These are phyloP conservation scores for Russula brevipes DNA, from an alignment of 768 basidiomycete species.

Conservation along the genomic window DNA sequence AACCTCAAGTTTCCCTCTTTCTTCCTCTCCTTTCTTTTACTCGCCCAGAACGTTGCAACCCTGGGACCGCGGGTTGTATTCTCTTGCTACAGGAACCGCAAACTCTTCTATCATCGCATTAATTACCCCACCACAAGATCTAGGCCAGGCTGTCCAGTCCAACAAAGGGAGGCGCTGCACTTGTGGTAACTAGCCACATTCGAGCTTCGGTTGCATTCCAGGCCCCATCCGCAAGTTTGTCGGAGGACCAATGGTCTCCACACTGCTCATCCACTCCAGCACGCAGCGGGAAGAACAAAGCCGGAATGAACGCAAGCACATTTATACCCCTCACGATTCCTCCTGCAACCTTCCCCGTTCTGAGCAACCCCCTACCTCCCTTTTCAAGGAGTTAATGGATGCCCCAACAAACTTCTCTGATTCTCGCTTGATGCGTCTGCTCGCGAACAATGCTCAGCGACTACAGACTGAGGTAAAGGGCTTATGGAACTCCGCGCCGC, in stretches of 20 bases:
- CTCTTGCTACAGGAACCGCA: constrained; percentile 1
- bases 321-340: constrained; percentile 9
- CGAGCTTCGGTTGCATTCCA: neutral
- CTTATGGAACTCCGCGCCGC: constrained; percentile 20
- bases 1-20: constrained; percentile 9
- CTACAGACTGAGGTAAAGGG: constrained; percentile 20
- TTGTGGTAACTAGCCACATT: constrained; percentile 8
- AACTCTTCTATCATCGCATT: constrained; percentile 2
- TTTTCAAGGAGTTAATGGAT: constrained; percentile 12
- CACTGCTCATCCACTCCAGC: constrained; percentile 6
- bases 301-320: constrained; percentile 3
- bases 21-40: constrained; percentile 6
- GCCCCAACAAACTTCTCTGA: constrained; percentile 9
- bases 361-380: constrained; percentile 1
- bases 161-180: constrained; percentile 4
- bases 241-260: constrained; percentile 11
- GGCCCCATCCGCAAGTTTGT: neutral
- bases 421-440: constrained; percentile 7
- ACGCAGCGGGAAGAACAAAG: neutral
- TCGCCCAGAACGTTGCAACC: constrained; percentile 7
- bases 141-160: neutral
- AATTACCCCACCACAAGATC: constrained; percentile 2
- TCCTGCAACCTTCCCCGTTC: neutral
- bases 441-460: constrained; percentile 14
- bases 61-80: neutral